Base-by-base conservation (phyloP, 1,284 basidiomycete genomes). In the Tilletia setariae region DNA sequence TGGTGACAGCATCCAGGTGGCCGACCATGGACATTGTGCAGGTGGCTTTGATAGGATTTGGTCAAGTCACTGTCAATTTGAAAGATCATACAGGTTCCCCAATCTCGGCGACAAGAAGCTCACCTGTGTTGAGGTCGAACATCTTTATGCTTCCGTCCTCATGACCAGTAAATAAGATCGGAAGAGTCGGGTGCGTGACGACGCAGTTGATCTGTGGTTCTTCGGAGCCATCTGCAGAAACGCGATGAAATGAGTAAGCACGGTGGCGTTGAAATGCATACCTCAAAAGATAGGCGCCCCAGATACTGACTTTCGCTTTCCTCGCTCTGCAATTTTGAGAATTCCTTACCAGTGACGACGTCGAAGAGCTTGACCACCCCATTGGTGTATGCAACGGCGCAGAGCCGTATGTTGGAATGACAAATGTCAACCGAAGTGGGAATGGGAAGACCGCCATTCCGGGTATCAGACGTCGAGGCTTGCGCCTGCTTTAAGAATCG, bases 61-160 rank as follows among this genome's bases (percentile, higher is more conserved):
- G 11, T 4, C 35, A 40, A 40, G 35, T 40, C 35, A 40, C 4
- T 6, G 35, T 40, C 35, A 40, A 11, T 40, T 40, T 11, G 6
- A 11, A 4, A 6, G 35, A 11, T 40, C 35, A 40, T 40, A 40
- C 35, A 11, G 6, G 6, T 40, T 11, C 6, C 4, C 11, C 35
- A 11, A 11, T 40, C 35, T 11, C 11, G 11, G 35, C 35, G 35
- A 40, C n/a, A n/a, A 11, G 4, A 11, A 6, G 82, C 88, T 74
- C 74, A 91, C 94, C 90, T 71, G 90, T 91, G 43, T 85, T 85
- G 63, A 91, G 87, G 83, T 97, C 93, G 83, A 92, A 96, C 68
- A 97, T 88, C 40, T 91, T 88, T 74, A 98, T 92, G 79, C 90
- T 90, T 75, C 93, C 93, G 85, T 98, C 94, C 84, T 98, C 94